Evolutionary conservation across 345 rosid genomes (phyloP), one percentile per base, ranked within the genome.

Genomic region (Bruguiera parviflora): DNA sequence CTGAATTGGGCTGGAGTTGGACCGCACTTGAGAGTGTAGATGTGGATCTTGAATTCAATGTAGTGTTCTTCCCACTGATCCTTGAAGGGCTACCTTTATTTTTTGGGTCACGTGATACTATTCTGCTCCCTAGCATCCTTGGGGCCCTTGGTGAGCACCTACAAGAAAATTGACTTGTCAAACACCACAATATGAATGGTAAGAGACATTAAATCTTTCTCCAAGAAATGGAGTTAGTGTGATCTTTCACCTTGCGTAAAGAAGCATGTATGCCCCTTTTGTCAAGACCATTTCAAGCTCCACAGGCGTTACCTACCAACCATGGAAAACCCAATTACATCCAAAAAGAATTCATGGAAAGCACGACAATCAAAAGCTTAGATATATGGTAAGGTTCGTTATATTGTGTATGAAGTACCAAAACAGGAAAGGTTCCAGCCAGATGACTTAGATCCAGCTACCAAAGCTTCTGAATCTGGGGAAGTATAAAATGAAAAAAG

Each of bases 181-280:
- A 33, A 64, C 35, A 76, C 56, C 55, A 46, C 13, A 10, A 58
- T 5, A 61, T 58, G 20, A 74, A 60, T 59, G n/a, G 15, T 10
- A 25, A 31, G 28, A 31, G 29, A 8, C 19, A 25, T 18, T 22
- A 43, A 21, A 57, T 8, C 10, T 18, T 24, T 46, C 63, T 24
- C 8, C 20, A 39, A 43, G 63, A 49, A 53, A 28, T 56, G 52
- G 29, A 25, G 63, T 5, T 62, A 58, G 49, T 20, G 21, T 58
- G 76, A 78, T 39, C 28, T 8, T 1, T 75, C 73, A 96, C 99
- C 99, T 90, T 64, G 96, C 84, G 68, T 96, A 96, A 57, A 96
- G 87, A 69, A 96, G 87, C 92, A 92, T 89, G 80, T 90, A 92
- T 21, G 97, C 99, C 33, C 91, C 89, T 73, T 82, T 77, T 18